phyloP scores from a whole-genome alignment of 1,284 basidiomycete species.

The Wallemia hederae region DNA sequence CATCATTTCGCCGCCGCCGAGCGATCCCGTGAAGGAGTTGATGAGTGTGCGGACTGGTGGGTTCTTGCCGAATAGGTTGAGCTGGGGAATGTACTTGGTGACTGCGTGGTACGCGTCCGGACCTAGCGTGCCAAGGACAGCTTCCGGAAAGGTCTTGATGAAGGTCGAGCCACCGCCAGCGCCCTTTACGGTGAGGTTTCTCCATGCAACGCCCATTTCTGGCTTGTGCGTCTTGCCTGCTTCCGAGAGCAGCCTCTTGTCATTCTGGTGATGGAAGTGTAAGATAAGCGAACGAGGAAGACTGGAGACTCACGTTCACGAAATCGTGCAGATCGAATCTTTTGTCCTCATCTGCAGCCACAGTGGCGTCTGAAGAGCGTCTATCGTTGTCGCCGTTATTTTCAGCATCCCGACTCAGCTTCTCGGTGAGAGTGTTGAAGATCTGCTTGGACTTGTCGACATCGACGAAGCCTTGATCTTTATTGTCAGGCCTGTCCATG shows the following conservation, averaged over 20 bases:
- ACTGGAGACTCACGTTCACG: neutral
- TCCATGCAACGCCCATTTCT: neutral
- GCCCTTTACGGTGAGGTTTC: neutral
- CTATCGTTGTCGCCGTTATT: neutral
- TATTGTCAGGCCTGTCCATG: neutral
- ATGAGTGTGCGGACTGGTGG: neutral
- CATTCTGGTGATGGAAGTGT: too few species aligned
- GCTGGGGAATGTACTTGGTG: neutral
- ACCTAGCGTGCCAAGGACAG: neutral
- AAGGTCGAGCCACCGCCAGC: neutral
- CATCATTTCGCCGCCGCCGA: neutral
- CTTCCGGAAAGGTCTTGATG: neutral
- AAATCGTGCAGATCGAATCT: neutral
- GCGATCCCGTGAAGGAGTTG: neutral
- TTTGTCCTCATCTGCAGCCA: neutral
- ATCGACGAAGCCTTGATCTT: neutral
- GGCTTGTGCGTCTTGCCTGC: neutral
- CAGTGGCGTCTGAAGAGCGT: neutral
- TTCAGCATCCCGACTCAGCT: neutral
- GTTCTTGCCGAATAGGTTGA: neutral
- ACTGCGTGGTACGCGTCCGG: neutral
- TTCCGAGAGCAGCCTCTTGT: too few species aligned
- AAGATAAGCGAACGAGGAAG: neutral
- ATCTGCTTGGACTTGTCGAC: neutral
- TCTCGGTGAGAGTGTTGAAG: neutral